phyloP scores from a whole-genome alignment of 768 basidiomycete genomes.

The Russula compacta region DNA sequence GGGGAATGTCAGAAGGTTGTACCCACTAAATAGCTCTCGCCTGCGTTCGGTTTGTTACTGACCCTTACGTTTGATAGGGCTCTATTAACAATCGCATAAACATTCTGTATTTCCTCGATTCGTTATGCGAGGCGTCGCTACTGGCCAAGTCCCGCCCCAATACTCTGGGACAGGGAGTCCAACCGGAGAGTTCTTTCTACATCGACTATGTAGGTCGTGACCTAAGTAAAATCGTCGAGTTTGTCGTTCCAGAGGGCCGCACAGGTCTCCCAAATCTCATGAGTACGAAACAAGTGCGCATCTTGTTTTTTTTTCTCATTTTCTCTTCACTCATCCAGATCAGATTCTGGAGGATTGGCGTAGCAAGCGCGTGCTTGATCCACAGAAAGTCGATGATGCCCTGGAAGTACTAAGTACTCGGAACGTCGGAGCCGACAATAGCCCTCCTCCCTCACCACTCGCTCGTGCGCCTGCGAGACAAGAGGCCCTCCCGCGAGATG shows the following conservation, averaged over 20 bases:
- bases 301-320: background rate
- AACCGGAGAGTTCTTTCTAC: conserved; percentile 46
- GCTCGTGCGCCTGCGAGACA: conserved; percentile 19
- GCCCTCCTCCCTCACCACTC: conserved; percentile 18
- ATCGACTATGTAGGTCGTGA: conserved; percentile 74
- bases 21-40: conserved; percentile 10
- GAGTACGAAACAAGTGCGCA: conserved; percentile 73
- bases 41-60: background rate
- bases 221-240: conserved; percentile 65
- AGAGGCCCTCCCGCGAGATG: conserved; percentile 34
- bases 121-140: conserved; percentile 71
- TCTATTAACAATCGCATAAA: conserved; percentile 90
- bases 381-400: conserved; percentile 65
- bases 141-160: conserved; percentile 52
- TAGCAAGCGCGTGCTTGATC: conserved; percentile 74
- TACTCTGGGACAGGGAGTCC: conserved; percentile 31
- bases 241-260: conserved; percentile 82
- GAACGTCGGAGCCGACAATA: conserved; percentile 23
- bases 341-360: conserved; percentile 92
- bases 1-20: conserved; percentile 84
- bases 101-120: conserved; percentile 84
- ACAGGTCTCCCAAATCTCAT: conserved; percentile 82
- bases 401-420: conserved; percentile 48
- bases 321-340: background rate
- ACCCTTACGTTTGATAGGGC: conserved; percentile 30